phyloP scores from a whole-genome alignment of 148 eudicot species.

The Camellia lanceoleosa region DNA sequence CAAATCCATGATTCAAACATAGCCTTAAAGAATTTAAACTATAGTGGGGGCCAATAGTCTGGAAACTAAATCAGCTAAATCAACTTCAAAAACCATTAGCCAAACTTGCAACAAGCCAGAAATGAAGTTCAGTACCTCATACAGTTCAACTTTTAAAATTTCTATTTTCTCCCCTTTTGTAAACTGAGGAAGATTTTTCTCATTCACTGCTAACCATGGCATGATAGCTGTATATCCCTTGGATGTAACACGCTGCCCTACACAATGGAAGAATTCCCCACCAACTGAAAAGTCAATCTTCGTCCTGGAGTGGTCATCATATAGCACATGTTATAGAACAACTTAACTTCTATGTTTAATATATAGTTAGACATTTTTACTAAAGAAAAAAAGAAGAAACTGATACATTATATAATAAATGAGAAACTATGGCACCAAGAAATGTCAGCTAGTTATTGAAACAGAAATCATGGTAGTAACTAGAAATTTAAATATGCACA shows the following conservation, averaged over 20 bases:
- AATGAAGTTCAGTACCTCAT: constrained; percentile 54
- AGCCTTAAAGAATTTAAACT: too few species aligned
- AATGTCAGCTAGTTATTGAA: neutral
- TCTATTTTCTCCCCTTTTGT: constrained; percentile 70
- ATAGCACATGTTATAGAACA: neutral
- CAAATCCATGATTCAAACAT: too few species aligned
- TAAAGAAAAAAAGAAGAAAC: too few species aligned
- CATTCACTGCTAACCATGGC: constrained; percentile 89
- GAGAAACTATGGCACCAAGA: neutral
- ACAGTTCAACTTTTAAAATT: constrained; percentile 64
- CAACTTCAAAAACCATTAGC: neutral
- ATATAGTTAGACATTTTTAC: too few species aligned
- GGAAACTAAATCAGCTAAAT: neutral
- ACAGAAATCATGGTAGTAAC: neutral
- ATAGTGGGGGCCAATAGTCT: too few species aligned
- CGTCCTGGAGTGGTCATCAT: constrained; percentile 42
- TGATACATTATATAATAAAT: too few species aligned
- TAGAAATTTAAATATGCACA: neutral
- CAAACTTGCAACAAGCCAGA: neutral
- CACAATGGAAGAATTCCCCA: constrained; percentile 74
- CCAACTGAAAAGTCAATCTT: constrained; percentile 74
- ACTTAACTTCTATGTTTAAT: neutral
- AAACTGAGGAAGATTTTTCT: constrained; percentile 80
- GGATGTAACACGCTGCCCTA: constrained; percentile 62
- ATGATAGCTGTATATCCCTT: constrained; percentile 80